phyloP scores from a whole-genome alignment of 805 yeast genomes.

The Pichia eremophila region DNA sequence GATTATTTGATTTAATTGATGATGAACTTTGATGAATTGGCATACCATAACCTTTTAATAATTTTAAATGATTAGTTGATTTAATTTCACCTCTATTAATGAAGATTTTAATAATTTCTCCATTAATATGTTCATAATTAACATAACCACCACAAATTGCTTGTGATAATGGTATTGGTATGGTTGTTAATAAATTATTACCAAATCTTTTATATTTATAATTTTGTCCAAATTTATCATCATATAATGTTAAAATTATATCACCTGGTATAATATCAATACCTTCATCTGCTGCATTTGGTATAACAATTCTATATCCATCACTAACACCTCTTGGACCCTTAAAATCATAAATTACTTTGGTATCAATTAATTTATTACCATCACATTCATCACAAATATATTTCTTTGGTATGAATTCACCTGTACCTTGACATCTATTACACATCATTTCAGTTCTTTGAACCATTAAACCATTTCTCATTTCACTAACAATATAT shows the following conservation, averaged over 20 bases:
- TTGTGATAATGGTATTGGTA: slow-evolving; percentile 13
- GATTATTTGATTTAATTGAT: background rate
- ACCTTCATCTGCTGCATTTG: slow-evolving; percentile 62
- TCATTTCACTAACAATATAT: slow-evolving; percentile 29
- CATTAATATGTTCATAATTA: slow-evolving; percentile 29
- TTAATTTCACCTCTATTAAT: slow-evolving; percentile 44
- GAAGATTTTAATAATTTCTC: slow-evolving; percentile 29
- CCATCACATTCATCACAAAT: slow-evolving; percentile 37
- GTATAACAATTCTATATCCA: slow-evolving; percentile 42
- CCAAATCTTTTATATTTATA: slow-evolving; percentile 29
- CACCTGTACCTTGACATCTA: slow-evolving; percentile 35
- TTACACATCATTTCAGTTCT: slow-evolving; percentile 36
- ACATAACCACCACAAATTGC: slow-evolving; percentile 23
- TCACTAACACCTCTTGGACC: slow-evolving; percentile 47
- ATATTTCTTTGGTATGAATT: slow-evolving; percentile 23
- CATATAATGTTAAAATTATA: slow-evolving; percentile 42
- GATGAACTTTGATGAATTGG: slow-evolving; percentile 31
- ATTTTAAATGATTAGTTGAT: slow-evolving; percentile 33
- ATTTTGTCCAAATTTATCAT: slow-evolving; percentile 24
- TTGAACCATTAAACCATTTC: slow-evolving; percentile 37
- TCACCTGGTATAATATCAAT: slow-evolving; percentile 55
- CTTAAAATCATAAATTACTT: slow-evolving; percentile 42
- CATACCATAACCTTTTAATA: slow-evolving; percentile 47
- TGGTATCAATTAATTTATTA: slow-evolving; percentile 35
- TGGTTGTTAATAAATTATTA: slow-evolving; percentile 15